These are phyloP conservation scores for Hypoxylon intermedium DNA, from an alignment of 495 filamentous ascomycete species.

Conservation along the genomic window DNA sequence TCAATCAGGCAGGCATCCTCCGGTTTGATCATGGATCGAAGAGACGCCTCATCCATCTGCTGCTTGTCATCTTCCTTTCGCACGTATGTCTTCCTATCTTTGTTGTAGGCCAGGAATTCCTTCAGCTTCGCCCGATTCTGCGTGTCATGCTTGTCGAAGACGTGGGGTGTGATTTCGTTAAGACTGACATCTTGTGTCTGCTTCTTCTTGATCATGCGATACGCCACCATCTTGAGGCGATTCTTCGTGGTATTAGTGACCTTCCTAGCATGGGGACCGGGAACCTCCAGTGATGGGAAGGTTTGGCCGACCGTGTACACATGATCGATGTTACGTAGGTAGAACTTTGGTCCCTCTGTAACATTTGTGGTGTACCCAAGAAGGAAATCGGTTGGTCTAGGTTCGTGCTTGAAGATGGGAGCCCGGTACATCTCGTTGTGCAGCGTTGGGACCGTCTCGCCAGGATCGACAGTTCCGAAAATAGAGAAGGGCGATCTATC, in stretches of 20 bases:
- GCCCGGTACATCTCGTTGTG: constrained; percentile 96
- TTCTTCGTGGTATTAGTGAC: constrained; percentile 95
- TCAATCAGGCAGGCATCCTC: constrained; percentile 95
- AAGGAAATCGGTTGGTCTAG: constrained; percentile 85
- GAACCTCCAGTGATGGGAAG: constrained; percentile 89
- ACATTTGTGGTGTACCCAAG: constrained; percentile 80
- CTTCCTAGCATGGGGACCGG: constrained; percentile 88
- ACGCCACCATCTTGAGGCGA: constrained; percentile 93
- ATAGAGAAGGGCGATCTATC: constrained; percentile 95
- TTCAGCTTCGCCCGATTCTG: constrained; percentile 96
- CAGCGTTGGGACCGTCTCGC: constrained; percentile 84
- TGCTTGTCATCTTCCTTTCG: constrained; percentile 72
- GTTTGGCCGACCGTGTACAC: constrained; percentile 89
- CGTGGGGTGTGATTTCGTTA: constrained; percentile 82
- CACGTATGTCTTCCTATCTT: constrained; percentile 83
- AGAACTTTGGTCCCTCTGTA: constrained; percentile 74
- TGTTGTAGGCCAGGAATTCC: constrained; percentile 90
- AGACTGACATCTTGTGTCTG: constrained; percentile 72
- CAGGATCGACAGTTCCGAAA: constrained; percentile 90
- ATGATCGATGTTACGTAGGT: constrained; percentile 85
- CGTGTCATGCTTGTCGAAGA: constrained; percentile 88
- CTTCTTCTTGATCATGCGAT: constrained; percentile 79
- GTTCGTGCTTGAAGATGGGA: constrained; percentile 85
- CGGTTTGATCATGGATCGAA: constrained; percentile 86
- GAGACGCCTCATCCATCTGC: constrained; percentile 75